Percentiles rank a stretch among this genome's conserved stretches.
Conservation (phyloP, 306 rosid genomes). For the Canavalia ensiformis region DNA sequence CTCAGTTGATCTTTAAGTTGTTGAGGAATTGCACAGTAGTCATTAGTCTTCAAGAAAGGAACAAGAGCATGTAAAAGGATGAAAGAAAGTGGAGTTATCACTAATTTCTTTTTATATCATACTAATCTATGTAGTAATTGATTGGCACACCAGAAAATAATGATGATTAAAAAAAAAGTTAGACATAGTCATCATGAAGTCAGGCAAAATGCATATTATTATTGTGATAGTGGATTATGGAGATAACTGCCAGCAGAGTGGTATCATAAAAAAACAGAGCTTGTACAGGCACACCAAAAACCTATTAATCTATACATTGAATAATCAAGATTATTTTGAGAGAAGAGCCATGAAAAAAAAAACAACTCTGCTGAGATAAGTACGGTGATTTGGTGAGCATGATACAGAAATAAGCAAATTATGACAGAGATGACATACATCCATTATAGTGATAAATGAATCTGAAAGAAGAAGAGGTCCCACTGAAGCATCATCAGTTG, state of each 20-base stretch:
- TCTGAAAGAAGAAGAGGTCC: constrained; percentile 92
- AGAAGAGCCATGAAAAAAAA: constrained; percentile 25
- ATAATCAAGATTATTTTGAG: neutral
- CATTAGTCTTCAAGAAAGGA: constrained; percentile 78
- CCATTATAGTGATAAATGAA: constrained; percentile 89
- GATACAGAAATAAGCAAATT: constrained; percentile 32
- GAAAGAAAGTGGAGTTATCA: constrained; percentile 33
- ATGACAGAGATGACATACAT: constrained; percentile 73
- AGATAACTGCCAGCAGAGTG: constrained; percentile 27
- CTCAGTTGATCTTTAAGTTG: constrained; percentile 88
- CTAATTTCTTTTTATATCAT: constrained; percentile 17
- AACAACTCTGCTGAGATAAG: neutral
- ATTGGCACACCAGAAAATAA: constrained; percentile 30
- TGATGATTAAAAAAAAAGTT: neutral
- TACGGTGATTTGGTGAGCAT: constrained; percentile 2
- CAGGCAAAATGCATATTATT: neutral
- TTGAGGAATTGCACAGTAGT: constrained; percentile 94
- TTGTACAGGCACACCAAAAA: neutral
- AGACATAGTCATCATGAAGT: constrained; percentile 15
- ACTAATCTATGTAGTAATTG: constrained; percentile 28
- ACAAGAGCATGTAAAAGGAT: constrained; percentile 41
- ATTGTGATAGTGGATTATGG: constrained; percentile 7
- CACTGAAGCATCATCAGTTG: constrained; percentile 84
- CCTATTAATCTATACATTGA: constrained; percentile 20
- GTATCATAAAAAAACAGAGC: neutral